These are phyloP conservation scores for Diaporthe sp. DNA, from an alignment of 2,329 filamentous ascomycete genomes.

Conservation along the genomic window DNA sequence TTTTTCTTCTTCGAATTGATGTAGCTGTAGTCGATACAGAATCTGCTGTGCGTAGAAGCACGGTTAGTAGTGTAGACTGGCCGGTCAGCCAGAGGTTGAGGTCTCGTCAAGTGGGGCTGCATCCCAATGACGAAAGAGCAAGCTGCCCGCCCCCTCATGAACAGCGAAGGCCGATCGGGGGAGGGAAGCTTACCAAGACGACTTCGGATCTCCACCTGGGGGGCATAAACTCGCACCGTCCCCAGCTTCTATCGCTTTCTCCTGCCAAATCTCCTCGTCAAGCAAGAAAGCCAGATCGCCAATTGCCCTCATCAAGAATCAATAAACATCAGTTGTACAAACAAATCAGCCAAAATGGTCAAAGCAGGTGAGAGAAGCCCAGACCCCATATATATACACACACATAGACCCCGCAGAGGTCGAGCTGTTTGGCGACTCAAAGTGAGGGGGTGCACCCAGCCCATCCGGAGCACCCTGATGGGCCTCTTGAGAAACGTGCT, in stretches of 20 bases:
- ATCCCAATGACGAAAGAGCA: conserved; percentile 33
- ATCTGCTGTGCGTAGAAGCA: not conserved
- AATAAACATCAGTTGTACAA: conserved; percentile 47
- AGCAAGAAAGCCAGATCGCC: conserved; percentile 32
- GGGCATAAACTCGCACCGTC: conserved; percentile 39
- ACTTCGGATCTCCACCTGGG: conserved; percentile 32
- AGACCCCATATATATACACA: conserved; percentile 28
- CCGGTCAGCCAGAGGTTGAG: not conserved
- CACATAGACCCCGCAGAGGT: conserved; percentile 42
- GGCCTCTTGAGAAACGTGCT: conserved; percentile 43
- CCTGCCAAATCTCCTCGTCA: conserved; percentile 39
- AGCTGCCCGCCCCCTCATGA: conserved; percentile 30
- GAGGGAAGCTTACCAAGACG: conserved; percentile 36
- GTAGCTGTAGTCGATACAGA: not conserved
- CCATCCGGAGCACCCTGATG: conserved; percentile 60
- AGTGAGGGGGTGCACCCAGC: conserved; percentile 46
- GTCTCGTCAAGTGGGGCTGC: conserved; percentile 29
- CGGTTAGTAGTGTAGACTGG: not conserved
- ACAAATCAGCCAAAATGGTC: conserved; percentile 87
- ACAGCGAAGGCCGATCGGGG: conserved; percentile 22
- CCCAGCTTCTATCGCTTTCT: conserved; percentile 42
- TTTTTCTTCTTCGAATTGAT: no score
- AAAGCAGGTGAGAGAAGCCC: conserved; percentile 84
- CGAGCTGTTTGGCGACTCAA: conserved; percentile 36
- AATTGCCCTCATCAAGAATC: conserved; percentile 43